Percentiles rank a stretch among this genome's conserved stretches.
Evolutionary conservation across 306 rosid genomes (phyloP).

Genomic region (Trifolium subterraneum): DNA sequence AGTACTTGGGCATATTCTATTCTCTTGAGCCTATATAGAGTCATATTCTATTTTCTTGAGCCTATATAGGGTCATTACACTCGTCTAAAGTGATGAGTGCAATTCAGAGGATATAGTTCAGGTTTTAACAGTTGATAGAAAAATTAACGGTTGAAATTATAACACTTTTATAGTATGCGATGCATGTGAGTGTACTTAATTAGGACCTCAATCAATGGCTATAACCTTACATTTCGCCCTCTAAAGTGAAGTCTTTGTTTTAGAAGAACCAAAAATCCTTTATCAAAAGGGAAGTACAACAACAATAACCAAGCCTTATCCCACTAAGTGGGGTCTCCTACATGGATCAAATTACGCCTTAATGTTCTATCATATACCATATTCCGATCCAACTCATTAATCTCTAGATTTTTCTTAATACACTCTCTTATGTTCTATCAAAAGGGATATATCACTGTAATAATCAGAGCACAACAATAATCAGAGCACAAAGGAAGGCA

Average conservation of each 20-base stretch:
- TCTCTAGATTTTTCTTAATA: too few species aligned
- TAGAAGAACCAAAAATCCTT: neutral
- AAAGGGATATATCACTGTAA: too few species aligned
- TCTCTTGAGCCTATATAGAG: too few species aligned
- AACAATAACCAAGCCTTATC: too few species aligned
- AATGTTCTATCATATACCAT: too few species aligned
- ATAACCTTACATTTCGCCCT: neutral
- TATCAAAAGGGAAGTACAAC: neutral
- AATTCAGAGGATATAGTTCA: neutral
- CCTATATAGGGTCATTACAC: too few species aligned
- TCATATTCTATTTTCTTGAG: too few species aligned
- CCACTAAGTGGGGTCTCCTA: too few species aligned
- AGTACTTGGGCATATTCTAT: too few species aligned
- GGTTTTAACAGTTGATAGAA: neutral
- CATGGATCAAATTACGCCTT: too few species aligned
- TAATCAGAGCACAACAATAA: neutral
- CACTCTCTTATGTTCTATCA: too few species aligned
- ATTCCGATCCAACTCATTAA: too few species aligned
- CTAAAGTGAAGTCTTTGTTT: neutral
- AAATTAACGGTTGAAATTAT: neutral
- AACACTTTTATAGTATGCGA: neutral
- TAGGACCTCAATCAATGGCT: neutral
- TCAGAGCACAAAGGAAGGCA: conserved; percentile 5
- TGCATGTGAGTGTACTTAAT: neutral
- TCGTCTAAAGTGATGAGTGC: neutral